Evolutionary conservation across 202 grass and related monocot species (phyloP).

Genomic region (Hordeum pubiflorum): DNA sequence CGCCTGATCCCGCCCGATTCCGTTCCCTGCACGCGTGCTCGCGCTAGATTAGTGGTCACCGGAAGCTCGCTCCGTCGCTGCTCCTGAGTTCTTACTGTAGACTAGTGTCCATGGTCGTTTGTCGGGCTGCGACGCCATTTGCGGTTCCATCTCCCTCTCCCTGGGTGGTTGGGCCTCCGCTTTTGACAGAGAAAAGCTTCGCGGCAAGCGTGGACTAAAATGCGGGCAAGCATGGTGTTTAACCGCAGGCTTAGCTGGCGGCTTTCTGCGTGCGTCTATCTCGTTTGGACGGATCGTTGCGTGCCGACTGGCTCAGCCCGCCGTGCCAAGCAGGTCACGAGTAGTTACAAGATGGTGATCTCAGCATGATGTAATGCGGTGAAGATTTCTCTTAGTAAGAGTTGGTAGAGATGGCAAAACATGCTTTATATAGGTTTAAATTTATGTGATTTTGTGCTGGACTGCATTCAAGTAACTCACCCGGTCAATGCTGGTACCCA

Average conservation of each 20-base stretch:
- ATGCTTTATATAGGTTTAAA: background rate
- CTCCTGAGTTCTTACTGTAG: background rate
- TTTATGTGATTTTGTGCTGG: background rate
- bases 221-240: background rate
- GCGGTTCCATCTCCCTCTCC: background rate
- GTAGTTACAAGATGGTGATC: conserved; percentile 16
- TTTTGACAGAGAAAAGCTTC: background rate
- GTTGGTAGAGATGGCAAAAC: conserved; percentile 2
- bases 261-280: background rate
- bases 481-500: background rate
- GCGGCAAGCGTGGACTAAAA: background rate
- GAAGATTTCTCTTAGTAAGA: background rate
- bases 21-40: conserved; percentile 3
- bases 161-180: background rate
- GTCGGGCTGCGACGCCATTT: background rate
- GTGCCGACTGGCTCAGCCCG: background rate
- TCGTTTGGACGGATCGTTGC: conserved; percentile 23
- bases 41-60: background rate
- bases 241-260: background rate
- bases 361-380: conserved; percentile 8
- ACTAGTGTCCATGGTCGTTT: background rate
- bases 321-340: background rate
- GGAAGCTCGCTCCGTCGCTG: background rate
- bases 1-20: conserved; percentile 21
- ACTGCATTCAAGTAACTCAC: background rate